These are phyloP conservation scores for Mortierella sp. DNA, from an alignment of 371 early-diverging fungal genomes.

Conservation along the genomic window DNA sequence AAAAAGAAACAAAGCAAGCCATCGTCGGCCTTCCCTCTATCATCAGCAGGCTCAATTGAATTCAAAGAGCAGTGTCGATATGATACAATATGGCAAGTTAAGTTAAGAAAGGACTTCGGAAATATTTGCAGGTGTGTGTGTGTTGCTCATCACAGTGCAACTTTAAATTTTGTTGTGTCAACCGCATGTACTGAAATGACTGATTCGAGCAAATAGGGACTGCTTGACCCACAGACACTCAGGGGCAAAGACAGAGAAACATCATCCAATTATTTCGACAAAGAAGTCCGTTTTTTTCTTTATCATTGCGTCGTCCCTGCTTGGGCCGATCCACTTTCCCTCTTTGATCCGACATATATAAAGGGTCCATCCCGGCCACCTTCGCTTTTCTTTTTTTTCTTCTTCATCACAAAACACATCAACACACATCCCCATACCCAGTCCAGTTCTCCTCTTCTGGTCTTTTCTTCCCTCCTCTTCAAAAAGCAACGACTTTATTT, in stretches of 20 bases:
- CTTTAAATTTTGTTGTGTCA: not conserved
- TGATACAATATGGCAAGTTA: not conserved
- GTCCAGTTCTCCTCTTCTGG: slow-evolving; percentile 3
- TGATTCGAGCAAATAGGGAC: slow-evolving; percentile 1
- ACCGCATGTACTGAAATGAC: slow-evolving; percentile 3
- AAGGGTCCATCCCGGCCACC: slow-evolving; percentile 5
- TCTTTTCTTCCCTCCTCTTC: not conserved
- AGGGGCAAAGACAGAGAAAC: not conserved
- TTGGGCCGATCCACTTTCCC: not conserved
- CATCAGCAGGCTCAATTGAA: too few species aligned
- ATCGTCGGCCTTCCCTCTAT: not conserved
- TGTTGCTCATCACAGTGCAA: not conserved
- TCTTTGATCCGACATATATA: slow-evolving; percentile 10
- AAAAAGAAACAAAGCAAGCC: not conserved
- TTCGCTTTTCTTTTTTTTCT: slow-evolving; percentile 17
- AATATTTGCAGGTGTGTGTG: not conserved
- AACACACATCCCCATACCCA: slow-evolving; percentile 8
- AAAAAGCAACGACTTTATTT: not conserved
- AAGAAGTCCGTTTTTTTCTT: not conserved
- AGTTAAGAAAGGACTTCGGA: not conserved
- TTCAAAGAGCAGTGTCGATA: too few species aligned
- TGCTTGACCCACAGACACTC: slow-evolving; percentile 11
- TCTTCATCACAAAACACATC: slow-evolving; percentile 7
- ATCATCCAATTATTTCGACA: too few species aligned
- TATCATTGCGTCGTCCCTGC: not conserved